Evolutionary conservation across 495 filamentous ascomycete species (phyloP), one percentile per base, ranked within the genome.

Genomic region (Penicillium lividum): DNA sequence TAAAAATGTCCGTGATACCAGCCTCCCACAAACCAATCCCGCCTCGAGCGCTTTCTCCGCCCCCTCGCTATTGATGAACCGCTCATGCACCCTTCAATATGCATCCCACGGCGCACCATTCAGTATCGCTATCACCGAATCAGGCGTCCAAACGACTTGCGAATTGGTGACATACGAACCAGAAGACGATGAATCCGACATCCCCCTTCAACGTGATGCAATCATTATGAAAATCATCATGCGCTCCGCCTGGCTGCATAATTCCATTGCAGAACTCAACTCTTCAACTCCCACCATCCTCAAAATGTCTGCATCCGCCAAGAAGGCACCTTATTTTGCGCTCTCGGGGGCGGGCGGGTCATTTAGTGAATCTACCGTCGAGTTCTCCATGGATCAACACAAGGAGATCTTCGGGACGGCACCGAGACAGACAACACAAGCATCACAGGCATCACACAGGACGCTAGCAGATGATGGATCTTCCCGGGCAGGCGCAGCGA

Each of bases 151-250:
- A 28, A 98, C 94, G 5, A 94, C 87, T 25, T 97, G 93, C 80
- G 88, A 94, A 53, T 80, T 98, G 33, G 88, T 85, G n/a, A 97
- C 94, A 7, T 98, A 96, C 68, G 85, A 92, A 50, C 82, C 91
- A 29, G 77, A 77, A 28, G 78, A 78, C 15, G 81, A 81, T 34
- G 72, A 79, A 57, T 68, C 82, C 18, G 90, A 94, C 52, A 96
- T 98, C 34, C 93, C 93, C 8, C 86, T 97, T 33, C 84, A 90
- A 65, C 84, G 89, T 38, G 84, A 93, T 42, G 81, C 85, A 38
- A 80, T 97, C 5, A 81, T 86, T 38, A 89, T 94, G 77, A 98
- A 98, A 64, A 90, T 97, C 53, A 98, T 98, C 71, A 97, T 95
- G 86, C 87, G 89, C 54, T 84, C 89, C 33, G 82, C 83, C 53